Base-by-base conservation (phyloP, 1,139 yeast species). In the Pichia sp. region DNA sequence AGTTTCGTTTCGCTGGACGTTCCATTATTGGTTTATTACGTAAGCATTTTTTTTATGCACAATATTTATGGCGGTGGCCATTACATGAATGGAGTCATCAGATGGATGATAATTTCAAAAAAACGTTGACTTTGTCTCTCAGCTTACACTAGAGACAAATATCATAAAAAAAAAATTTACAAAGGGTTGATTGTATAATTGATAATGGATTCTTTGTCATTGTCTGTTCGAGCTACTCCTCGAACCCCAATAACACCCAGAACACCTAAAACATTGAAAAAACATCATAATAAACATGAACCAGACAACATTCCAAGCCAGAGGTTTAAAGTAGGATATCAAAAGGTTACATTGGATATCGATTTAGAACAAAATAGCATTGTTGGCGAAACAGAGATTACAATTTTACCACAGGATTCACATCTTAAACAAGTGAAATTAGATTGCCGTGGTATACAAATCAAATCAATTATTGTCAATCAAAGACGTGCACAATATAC, bases 301-400 rank as follows among this genome's bases (percentile, higher is more conserved):
- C 29, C 46, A 5, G 60, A 54, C 28, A 53, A 55, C 34, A 44
- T 55, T 4, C 62, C 65, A 1, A 47, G 60, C 1, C 67, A 76
- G 54, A 61, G 66, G 10, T 73, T 81, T 56, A 78, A 73, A 56
- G 70, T 83, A 9, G 84, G 85, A 3, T 88, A 83, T 62, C 94
- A 85, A 62, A 73, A 82, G 56, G 82, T 85, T 10, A 73, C 76
- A 32, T 64, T 85, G 36, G 90, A 84, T 62, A 76, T 85, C 4
- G 88, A 84, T 62, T 66, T 85, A 40, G 74, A 81, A 27, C 67
- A 69, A 39, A 75, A 76, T 51, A 60, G 66, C 28, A 66, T 83
- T 9, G 66, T 66, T n/a, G 98, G 97, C 11, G 75, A 78, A 57
- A 88, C 97, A 0, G 97, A 89, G 62, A 69, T 92, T 36, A 84